These are phyloP conservation scores for Colletotrichum melonis DNA, from an alignment of 2,329 filamentous ascomycete species.

Conservation along the genomic window DNA sequence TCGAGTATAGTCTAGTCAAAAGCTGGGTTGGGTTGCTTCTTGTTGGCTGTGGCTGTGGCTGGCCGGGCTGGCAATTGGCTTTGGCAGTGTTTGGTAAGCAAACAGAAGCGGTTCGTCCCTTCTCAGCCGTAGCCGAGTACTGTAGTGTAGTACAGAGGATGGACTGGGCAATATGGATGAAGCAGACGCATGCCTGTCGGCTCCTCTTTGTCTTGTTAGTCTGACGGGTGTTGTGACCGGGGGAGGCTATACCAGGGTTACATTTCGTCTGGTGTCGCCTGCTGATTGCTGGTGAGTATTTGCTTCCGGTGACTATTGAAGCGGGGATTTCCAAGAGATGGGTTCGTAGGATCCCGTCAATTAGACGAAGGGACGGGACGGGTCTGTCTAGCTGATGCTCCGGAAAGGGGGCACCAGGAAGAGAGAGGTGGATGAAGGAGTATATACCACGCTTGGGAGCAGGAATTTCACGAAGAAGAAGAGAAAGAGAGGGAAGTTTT, in stretches of 20 bases:
- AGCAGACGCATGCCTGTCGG: slow-evolving; percentile 12
- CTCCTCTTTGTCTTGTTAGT: slow-evolving; percentile 16
- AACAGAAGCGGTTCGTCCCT: neutral
- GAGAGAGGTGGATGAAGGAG: neutral
- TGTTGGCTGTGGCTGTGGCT: neutral
- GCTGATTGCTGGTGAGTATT: slow-evolving; percentile 5
- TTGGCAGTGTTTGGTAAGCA: neutral
- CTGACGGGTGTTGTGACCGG: neutral
- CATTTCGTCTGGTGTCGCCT: neutral
- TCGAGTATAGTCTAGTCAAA: neutral
- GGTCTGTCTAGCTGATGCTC: slow-evolving; percentile 1
- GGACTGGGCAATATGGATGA: slow-evolving; percentile 16
- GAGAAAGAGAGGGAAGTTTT: too few species aligned
- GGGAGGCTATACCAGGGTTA: neutral
- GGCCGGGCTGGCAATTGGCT: neutral
- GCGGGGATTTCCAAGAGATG: slow-evolving; percentile 5
- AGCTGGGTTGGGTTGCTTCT: neutral
- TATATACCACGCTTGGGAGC: neutral
- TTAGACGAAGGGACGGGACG: slow-evolving; percentile 19
- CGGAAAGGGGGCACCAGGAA: neutral
- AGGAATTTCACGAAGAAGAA: neutral
- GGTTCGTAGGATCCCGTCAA: slow-evolving; percentile 26
- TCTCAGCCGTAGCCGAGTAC: neutral
- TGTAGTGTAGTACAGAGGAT: neutral
- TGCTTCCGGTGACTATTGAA: slow-evolving; percentile 4